A percentile compares a stretch with the other conserved stretches of the same genome.
These are phyloP conservation scores for Bipolaris sorokiniana DNA, from an alignment of 2,329 filamentous ascomycete species.

Conservation along the genomic window DNA sequence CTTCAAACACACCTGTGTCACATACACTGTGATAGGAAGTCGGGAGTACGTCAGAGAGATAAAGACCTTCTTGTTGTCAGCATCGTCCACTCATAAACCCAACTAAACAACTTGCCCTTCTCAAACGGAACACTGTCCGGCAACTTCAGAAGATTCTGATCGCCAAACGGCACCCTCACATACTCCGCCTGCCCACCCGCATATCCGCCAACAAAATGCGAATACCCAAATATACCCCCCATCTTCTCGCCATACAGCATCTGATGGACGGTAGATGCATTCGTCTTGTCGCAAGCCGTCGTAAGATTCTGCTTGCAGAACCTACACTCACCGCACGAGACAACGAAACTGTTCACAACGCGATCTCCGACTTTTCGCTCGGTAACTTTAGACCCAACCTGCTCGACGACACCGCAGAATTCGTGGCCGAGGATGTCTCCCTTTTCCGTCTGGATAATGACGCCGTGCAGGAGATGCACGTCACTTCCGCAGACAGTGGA, in stretches of 20 bases:
- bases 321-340: conserved; percentile 72
- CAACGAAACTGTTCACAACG: conserved; percentile 86
- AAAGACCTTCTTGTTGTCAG: conserved; percentile 58
- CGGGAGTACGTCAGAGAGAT: conserved; percentile 77
- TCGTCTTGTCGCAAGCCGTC: conserved; percentile 80
- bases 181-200: conserved; percentile 88
- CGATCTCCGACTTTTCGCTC: conserved; percentile 55
- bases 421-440: conserved; percentile 60
- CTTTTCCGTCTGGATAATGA: conserved; percentile 55
- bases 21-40: conserved; percentile 83
- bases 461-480: conserved; percentile 60
- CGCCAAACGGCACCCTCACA: conserved; percentile 77
- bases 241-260: conserved; percentile 80
- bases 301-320: conserved; percentile 79
- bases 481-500: conserved; percentile 67
- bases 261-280: conserved; percentile 71
- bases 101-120: conserved; percentile 54
- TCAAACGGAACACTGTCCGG: conserved; percentile 82
- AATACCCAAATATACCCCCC: conserved; percentile 66
- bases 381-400: conserved; percentile 51
- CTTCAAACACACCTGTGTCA: conserved; percentile 77
- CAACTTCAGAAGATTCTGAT: conserved; percentile 80
- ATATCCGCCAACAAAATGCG: conserved; percentile 80
- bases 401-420: conserved; percentile 58
- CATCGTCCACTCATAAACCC: not conserved